Base-by-base conservation (phyloP, 345 rosid species). In the Murraya koenigii region DNA sequence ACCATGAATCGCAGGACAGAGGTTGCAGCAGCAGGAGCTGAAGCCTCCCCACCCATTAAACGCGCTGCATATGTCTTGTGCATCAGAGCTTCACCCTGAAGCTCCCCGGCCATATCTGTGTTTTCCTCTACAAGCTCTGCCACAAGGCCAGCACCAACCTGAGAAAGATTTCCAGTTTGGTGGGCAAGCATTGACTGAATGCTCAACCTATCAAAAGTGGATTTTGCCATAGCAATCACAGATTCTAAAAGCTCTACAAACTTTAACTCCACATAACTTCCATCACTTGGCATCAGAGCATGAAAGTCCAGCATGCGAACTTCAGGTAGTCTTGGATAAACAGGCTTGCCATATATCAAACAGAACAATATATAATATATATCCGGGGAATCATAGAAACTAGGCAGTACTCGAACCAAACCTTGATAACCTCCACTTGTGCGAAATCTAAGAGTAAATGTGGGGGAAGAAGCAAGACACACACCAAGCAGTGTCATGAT, bases 21-120 rank as follows among this genome's bases (percentile, higher is more conserved):
- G 47, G 98, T 97, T 11, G 98, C 98, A 82, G 97, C 94, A 81
- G 95, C 97, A 77, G 99, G 99, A 88, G 99, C 98, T 66, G 97
- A 90, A 71, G 99, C 98, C 88, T 94, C 97, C 52, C 99, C 99
- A 79, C 97, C 96, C 99, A 93, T 94, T 80, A 97, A 82, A 69
- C 98, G 95, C 17, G 99, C 98, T 3, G 99, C 99, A 81, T 97
- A 97, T 19, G 99, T 97, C 89, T 94, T 97, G 80, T 97, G 99
- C 99, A 97, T 97, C 80, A 94, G 87, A 85, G 99, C 99, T 86
- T 97, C 99, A 83, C 99, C 99, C 87, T 94, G 99, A 84, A 97
- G 98, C 85, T 93, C 98, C 80, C 97, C 99, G 55, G 92, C 89
- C 93, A 88, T 91, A 85, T 97, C 98, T 62, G 88, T 86, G 81